These are phyloP conservation scores for Entomortierella parvispora DNA, from an alignment of 192 early-diverging fungal species.

Conservation along the genomic window DNA sequence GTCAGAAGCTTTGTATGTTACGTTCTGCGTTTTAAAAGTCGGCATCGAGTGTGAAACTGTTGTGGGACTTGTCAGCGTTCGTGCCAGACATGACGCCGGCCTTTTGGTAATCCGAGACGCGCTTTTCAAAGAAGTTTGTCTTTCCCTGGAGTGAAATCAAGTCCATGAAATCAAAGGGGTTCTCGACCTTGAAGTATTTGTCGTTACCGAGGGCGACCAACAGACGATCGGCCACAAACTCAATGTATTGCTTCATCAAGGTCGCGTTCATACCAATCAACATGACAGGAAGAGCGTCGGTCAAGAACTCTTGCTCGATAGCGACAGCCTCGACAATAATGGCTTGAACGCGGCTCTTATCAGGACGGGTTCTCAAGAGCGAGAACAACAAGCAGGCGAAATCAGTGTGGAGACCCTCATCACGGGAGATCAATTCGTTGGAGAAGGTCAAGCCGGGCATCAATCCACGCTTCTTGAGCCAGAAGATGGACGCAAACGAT, in stretches of 20 bases:
- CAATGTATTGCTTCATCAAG: slow-evolving; percentile 97
- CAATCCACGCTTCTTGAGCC: slow-evolving; percentile 99
- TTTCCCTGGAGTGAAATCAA: slow-evolving; percentile 98
- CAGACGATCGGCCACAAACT: slow-evolving; percentile 97
- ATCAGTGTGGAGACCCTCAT: slow-evolving; percentile 97
- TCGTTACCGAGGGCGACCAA: slow-evolving; percentile 87
- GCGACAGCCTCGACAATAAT: slow-evolving; percentile 90
- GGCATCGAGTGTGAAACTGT: slow-evolving; percentile 82
- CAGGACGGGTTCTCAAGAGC: slow-evolving; percentile 80
- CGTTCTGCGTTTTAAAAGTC: slow-evolving; percentile 80
- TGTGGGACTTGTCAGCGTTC: slow-evolving; percentile 65
- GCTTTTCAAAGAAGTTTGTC: slow-evolving; percentile 99
- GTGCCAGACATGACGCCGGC: slow-evolving; percentile 81
- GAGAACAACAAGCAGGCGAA: slow-evolving; percentile 96
- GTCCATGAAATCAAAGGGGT: slow-evolving; percentile 99
- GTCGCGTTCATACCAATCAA: slow-evolving; percentile 97
- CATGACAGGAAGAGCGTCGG: slow-evolving; percentile 89
- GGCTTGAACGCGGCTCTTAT: slow-evolving; percentile 65
- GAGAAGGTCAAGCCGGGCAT: slow-evolving; percentile 98
- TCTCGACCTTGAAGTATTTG: slow-evolving; percentile 87
- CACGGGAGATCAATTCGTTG: slow-evolving; percentile 97
- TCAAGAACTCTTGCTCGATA: slow-evolving; percentile 96
- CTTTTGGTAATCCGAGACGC: slow-evolving; percentile 96
- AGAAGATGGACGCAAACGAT: slow-evolving; percentile 98
- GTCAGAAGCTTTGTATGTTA: too few species aligned